These are phyloP conservation scores for Pseudogymnoascus sp. DNA, from an alignment of 2,329 filamentous ascomycete genomes.

Conservation along the genomic window DNA sequence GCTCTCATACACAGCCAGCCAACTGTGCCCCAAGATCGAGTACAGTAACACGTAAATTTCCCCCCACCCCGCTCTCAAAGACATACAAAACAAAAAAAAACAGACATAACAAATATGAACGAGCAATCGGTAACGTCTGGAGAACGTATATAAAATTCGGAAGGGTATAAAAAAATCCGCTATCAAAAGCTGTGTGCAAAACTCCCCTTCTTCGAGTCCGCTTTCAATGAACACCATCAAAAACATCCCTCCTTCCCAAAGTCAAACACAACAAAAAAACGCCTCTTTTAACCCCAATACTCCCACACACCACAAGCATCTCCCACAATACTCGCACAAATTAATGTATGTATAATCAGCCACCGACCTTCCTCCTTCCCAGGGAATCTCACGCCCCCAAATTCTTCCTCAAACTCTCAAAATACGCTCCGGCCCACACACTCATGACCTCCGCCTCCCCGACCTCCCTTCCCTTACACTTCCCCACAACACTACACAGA, in stretches of 20 bases:
- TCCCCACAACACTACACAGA: slow-evolving; percentile 52
- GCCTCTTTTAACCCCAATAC: not conserved
- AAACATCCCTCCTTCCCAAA: not conserved
- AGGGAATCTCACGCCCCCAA: not conserved
- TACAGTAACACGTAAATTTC: too few species aligned
- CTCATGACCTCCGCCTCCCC: slow-evolving; percentile 47
- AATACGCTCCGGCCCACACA: slow-evolving; percentile 44
- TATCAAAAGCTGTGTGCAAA: not conserved
- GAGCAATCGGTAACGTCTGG: not conserved
- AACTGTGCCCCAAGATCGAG: too few species aligned
- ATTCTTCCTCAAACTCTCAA: slow-evolving; percentile 3
- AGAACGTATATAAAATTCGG: not conserved
- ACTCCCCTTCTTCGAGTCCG: not conserved
- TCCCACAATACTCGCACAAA: not conserved
- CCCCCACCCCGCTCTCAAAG: not conserved
- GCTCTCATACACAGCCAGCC: not conserved
- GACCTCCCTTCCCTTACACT: slow-evolving; percentile 50
- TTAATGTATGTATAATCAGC: not conserved
- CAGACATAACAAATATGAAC: too few species aligned
- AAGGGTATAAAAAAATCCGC: slow-evolving; percentile 8
- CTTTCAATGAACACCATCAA: not conserved
- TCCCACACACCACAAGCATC: not conserved
- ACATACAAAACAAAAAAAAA: not conserved
- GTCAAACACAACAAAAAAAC: not conserved
- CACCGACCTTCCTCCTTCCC: not conserved